Evolutionary conservation across 1,139 yeast genomes (phyloP).

Genomic region (Blastobotrys buckinghamii): DNA sequence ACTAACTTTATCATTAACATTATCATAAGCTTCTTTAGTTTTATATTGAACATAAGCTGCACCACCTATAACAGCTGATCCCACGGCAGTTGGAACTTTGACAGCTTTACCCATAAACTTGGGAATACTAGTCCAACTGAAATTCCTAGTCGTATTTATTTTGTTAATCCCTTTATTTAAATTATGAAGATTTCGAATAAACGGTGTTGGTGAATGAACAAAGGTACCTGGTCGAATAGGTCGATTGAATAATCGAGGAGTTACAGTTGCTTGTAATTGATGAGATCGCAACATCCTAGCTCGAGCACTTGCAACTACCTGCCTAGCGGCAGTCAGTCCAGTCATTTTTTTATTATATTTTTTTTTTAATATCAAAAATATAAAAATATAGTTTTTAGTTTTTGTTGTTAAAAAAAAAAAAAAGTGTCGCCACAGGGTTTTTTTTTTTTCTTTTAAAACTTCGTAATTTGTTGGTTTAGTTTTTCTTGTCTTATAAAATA

Average conservation of each 20-base stretch:
- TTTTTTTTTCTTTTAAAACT: background rate
- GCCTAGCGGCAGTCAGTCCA: slow-evolving; percentile 5
- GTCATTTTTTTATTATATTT: background rate
- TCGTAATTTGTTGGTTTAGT: background rate
- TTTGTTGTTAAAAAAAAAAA: background rate
- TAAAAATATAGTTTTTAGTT: background rate
- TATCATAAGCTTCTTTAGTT: slow-evolving; percentile 76
- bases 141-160: slow-evolving; percentile 6
- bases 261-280: background rate
- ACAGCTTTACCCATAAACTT: slow-evolving; percentile 51
- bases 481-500: background rate
- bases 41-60: slow-evolving; percentile 90
- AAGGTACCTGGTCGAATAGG: slow-evolving; percentile 4
- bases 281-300: background rate
- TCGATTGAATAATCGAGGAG: background rate
- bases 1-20: slow-evolving; percentile 59
- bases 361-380: too few species aligned
- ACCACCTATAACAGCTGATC: slow-evolving; percentile 91
- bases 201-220: slow-evolving; percentile 2
- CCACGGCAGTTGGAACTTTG: slow-evolving; percentile 61
- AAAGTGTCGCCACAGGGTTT: background rate
- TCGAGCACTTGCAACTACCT: slow-evolving; percentile 8
- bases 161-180: background rate
- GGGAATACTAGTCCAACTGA: slow-evolving; percentile 27
- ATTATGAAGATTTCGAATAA: slow-evolving; percentile 6